Percentiles rank a stretch among this genome's conserved stretches.
These are phyloP conservation scores for Crithidia thermophila DNA, from an alignment of 208 protist species.

Conservation along the genomic window DNA sequence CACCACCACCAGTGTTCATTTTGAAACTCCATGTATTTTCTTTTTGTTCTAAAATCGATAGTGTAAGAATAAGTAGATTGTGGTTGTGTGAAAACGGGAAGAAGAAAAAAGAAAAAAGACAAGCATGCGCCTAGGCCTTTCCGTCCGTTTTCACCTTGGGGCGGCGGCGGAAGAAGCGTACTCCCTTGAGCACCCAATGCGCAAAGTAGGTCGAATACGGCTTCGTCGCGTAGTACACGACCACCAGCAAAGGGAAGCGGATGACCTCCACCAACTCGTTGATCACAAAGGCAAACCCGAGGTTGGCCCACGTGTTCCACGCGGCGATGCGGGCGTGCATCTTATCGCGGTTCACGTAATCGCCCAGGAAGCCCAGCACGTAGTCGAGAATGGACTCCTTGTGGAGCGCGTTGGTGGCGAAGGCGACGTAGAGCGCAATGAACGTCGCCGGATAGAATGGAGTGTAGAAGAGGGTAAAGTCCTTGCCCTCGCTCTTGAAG, in stretches of 20 bases:
- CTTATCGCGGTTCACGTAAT: constrained; percentile 43
- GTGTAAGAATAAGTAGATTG: too few relatives aligned
- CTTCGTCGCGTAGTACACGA: constrained; percentile 35
- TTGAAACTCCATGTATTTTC: too few relatives aligned
- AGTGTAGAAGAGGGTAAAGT: constrained; percentile 33
- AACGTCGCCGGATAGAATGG: constrained; percentile 34
- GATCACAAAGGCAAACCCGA: constrained; percentile 64
- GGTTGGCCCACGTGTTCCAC: constrained; percentile 55
- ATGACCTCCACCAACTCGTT: constrained; percentile 60
- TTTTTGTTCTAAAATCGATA: too few relatives aligned
- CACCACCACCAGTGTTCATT: too few relatives aligned
- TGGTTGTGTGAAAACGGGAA: constrained; percentile 1
- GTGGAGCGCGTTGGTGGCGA: constrained; percentile 37
- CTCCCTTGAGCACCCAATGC: constrained; percentile 1
- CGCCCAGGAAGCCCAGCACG: constrained; percentile 45
- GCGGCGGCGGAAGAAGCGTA: constrained; percentile 3
- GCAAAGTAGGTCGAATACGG: constrained; percentile 22
- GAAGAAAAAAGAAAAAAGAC: neutral
- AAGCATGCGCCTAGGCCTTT: neutral
- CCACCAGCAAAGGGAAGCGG: constrained; percentile 54
- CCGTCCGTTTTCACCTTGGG: neutral
- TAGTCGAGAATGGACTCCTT: constrained; percentile 54
- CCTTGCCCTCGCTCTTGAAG: constrained; percentile 36
- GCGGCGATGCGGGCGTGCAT: constrained; percentile 50
- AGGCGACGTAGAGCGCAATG: constrained; percentile 45